Conservation (phyloP, 2,329 filamentous ascomycete species). For the Neospermospora avenae region DNA sequence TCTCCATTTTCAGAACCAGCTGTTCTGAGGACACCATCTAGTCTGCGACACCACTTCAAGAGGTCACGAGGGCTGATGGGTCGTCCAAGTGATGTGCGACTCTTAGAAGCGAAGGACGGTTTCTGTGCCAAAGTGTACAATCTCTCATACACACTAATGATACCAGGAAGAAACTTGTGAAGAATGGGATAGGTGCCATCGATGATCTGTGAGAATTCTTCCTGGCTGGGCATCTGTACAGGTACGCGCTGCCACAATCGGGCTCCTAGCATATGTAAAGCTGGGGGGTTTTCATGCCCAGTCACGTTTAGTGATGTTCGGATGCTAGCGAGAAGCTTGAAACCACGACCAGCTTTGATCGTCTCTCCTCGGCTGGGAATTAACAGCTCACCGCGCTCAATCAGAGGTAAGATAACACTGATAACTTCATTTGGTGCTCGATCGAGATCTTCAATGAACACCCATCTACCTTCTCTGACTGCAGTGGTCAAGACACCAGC, state of each 20-base stretch:
- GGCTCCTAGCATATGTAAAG: conserved; percentile 69
- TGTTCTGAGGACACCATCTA: conserved; percentile 62
- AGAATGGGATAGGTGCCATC: conserved; percentile 67
- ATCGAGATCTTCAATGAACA: conserved; percentile 95
- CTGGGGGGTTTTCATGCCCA: conserved; percentile 64
- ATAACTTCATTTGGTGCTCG: conserved; percentile 92
- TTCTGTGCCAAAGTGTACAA: conserved; percentile 45
- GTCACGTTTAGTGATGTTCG: conserved; percentile 69
- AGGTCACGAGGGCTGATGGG: conserved; percentile 72
- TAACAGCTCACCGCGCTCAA: conserved; percentile 86
- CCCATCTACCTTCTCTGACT: conserved; percentile 91
- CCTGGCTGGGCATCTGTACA: conserved; percentile 60
- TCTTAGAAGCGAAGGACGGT: conserved; percentile 44
- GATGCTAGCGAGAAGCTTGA: conserved; percentile 89
- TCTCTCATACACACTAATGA: conserved; percentile 56
- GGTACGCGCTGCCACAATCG: conserved; percentile 82
- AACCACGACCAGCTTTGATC: conserved; percentile 77
- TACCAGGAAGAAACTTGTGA: conserved; percentile 55
- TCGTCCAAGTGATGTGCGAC: conserved; percentile 46
- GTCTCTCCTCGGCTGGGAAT: conserved; percentile 87
- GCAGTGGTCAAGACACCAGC: conserved; percentile 91
- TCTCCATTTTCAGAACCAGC: conserved; percentile 62
- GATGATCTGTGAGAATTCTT: conserved; percentile 75
- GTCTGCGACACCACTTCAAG: conserved; percentile 83
- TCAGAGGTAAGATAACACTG: conserved; percentile 85